Evolutionary conservation across 1,139 yeast species (phyloP).

Genomic region (Debaryomyces robertsiae): DNA sequence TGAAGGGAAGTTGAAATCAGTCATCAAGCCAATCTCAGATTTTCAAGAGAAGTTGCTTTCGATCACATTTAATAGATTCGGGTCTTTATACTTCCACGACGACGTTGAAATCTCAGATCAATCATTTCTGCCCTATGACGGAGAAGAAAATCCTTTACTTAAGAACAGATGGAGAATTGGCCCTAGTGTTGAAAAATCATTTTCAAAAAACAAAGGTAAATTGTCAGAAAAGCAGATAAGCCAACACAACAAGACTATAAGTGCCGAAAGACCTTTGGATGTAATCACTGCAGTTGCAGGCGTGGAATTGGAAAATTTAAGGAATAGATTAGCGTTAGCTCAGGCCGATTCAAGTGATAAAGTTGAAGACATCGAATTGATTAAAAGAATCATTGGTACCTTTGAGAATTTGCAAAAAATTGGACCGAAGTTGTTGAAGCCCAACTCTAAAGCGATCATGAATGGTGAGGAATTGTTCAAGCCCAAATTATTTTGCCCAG

Average conservation of each 20-base stretch:
- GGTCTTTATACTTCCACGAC: conserved; percentile 75
- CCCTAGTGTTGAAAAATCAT: conserved; percentile 79
- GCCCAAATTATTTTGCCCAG: conserved; percentile 79
- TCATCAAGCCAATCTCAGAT: conserved; percentile 62
- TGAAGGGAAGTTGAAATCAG: conserved; percentile 51
- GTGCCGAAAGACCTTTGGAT: conserved; percentile 54
- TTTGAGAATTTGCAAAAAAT: conserved; percentile 60
- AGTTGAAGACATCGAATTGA: conserved; percentile 41
- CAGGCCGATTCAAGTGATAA: conserved; percentile 54
- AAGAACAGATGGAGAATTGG: conserved; percentile 86
- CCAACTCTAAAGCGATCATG: conserved; percentile 53
- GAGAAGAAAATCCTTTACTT: conserved; percentile 57
- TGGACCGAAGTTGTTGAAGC: conserved; percentile 57
- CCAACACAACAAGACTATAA: conserved; percentile 76
- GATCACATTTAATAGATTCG: conserved; percentile 66
- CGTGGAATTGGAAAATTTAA: conserved; percentile 66
- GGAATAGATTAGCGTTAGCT: conserved; percentile 55
- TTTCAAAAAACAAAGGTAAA: conserved; percentile 65
- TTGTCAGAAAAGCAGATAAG: conserved; percentile 49
- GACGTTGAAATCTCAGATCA: conserved; percentile 53
- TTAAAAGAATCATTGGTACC: conserved; percentile 55
- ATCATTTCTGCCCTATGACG: conserved; percentile 60
- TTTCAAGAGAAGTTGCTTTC: conserved; percentile 56
- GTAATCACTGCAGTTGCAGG: conserved; percentile 64
- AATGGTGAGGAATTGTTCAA: conserved; percentile 63